Percentiles rank a stretch among this genome's conserved stretches.
Evolutionary conservation across 305 asterid genomes (phyloP).

Genomic region (Stenogyne calaminthoides): DNA sequence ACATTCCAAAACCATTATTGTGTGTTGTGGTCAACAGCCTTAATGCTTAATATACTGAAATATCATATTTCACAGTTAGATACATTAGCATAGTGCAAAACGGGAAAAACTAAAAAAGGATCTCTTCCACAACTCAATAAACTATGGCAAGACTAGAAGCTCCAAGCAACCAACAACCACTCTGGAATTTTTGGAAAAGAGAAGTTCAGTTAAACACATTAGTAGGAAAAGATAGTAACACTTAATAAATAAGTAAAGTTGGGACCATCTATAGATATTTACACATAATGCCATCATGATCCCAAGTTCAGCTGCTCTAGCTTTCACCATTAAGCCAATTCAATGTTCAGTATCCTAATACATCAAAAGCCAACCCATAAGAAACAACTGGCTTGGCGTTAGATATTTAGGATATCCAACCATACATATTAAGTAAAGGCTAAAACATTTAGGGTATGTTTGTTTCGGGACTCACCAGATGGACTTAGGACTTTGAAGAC

Average conservation of each 20-base stretch:
- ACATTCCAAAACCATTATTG: conserved; percentile 1
- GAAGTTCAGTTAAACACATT: background rate
- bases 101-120: background rate
- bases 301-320: conserved; percentile 8
- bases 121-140: background rate
- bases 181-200: background rate
- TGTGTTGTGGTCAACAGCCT: conserved; percentile 8
- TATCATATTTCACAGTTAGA: background rate
- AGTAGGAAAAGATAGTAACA: background rate
- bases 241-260: conserved; percentile 4
- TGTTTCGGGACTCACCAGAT: too few relatives aligned
- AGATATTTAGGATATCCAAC: background rate
- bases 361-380: background rate
- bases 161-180: conserved; percentile 1
- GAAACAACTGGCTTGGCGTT: conserved; percentile 11
- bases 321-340: conserved; percentile 11
- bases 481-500: too few relatives aligned
- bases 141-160: conserved; percentile 5
- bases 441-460: background rate
- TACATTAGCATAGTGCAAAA: background rate
- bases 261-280: conserved; percentile 4
- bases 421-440: background rate
- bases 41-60: background rate
- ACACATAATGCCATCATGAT: background rate
- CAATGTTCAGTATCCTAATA: background rate